phyloP scores from a whole-genome alignment of 305 asterid genomes.

The Solanum hybrid region DNA sequence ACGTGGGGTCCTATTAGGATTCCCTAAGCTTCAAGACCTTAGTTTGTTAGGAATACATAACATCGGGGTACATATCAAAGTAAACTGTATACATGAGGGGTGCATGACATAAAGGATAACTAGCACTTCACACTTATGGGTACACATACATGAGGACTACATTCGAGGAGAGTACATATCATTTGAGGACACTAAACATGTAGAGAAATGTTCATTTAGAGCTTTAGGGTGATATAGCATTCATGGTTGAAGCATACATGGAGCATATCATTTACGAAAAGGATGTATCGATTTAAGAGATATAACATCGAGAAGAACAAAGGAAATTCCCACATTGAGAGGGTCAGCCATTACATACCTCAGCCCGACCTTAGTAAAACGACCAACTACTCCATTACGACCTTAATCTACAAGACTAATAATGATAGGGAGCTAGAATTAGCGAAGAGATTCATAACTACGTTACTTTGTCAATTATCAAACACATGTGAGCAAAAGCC shows the following conservation, averaged over 20 bases:
- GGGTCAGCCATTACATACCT: background rate
- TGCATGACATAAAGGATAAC: background rate
- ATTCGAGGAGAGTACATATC: background rate
- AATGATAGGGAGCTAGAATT: background rate
- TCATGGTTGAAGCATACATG: background rate
- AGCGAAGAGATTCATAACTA: background rate
- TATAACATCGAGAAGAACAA: background rate
- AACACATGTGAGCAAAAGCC: background rate
- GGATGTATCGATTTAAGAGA: background rate
- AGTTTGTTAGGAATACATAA: background rate
- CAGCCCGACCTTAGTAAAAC: background rate
- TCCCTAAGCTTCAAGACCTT: background rate
- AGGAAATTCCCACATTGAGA: background rate
- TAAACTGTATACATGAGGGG: background rate
- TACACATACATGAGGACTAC: background rate
- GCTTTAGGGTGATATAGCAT: background rate
- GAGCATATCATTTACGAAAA: background rate
- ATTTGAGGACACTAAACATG: background rate
- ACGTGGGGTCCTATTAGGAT: background rate
- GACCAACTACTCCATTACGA: background rate
- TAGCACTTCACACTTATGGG: background rate
- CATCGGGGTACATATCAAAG: background rate
- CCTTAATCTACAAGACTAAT: background rate
- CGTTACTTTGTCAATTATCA: background rate
- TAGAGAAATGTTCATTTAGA: background rate